These are phyloP conservation scores for Alloascoidea africana DNA, from an alignment of 805 yeast genomes.

Conservation along the genomic window DNA sequence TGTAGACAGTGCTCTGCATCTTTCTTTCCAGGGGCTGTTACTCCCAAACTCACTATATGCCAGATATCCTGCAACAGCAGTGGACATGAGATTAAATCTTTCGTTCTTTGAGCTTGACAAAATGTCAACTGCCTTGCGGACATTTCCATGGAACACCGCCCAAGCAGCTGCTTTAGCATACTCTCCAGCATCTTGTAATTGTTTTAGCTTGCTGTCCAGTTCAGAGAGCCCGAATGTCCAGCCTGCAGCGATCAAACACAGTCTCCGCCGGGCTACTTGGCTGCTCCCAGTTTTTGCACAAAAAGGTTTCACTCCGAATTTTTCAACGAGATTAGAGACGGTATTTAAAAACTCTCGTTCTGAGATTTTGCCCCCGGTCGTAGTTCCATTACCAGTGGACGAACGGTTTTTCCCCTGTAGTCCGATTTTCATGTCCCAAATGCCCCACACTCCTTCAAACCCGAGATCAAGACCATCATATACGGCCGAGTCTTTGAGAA, in stretches of 20 bases:
- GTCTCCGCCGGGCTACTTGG: slow-evolving; percentile 44
- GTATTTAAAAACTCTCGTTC: slow-evolving; percentile 32
- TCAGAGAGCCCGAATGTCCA: slow-evolving; percentile 75
- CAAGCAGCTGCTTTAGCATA: slow-evolving; percentile 92
- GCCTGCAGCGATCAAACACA: slow-evolving; percentile 76
- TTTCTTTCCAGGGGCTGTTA: slow-evolving; percentile 84
- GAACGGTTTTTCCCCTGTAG: slow-evolving; percentile 9
- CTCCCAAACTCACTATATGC: slow-evolving; percentile 39
- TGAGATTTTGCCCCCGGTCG: slow-evolving; percentile 11
- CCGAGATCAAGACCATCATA: slow-evolving; percentile 66
- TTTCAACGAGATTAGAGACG: slow-evolving; percentile 33
- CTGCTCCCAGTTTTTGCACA: slow-evolving; percentile 30
- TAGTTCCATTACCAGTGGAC: slow-evolving; percentile 7
- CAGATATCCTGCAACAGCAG: slow-evolving; percentile 86
- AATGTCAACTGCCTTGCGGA: slow-evolving; percentile 66
- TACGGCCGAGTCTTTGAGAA: slow-evolving; percentile 49
- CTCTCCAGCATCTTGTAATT: slow-evolving; percentile 40
- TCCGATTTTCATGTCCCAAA: slow-evolving; percentile 62
- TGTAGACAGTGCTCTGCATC: slow-evolving; percentile 76
- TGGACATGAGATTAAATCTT: slow-evolving; percentile 62
- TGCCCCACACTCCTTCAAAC: slow-evolving; percentile 75
- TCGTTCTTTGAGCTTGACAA: slow-evolving; percentile 61
- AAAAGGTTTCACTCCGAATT: slow-evolving; percentile 26
- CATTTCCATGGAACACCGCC: slow-evolving; percentile 92
- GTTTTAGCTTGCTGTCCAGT: slow-evolving; percentile 49